These are phyloP conservation scores for Ziziphus jujuba DNA, from an alignment of 306 rosid genomes.

Conservation along the genomic window DNA sequence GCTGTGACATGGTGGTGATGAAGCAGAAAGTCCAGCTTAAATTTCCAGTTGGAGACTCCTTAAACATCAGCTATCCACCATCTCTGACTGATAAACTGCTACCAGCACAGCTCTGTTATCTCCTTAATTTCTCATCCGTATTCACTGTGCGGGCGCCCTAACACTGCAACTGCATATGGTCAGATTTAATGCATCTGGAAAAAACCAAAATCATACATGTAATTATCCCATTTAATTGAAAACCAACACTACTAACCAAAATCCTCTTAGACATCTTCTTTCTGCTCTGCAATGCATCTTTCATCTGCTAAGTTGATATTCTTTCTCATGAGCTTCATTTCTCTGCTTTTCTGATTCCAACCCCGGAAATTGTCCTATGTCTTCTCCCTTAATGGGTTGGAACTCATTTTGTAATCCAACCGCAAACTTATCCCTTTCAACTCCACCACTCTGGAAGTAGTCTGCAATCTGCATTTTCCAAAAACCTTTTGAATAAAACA, in stretches of 20 bases:
- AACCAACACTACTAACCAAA: neutral
- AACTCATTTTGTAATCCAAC: constrained; percentile 68
- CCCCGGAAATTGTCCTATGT: constrained; percentile 81
- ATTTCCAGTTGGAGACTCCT: no score
- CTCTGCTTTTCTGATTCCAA: constrained; percentile 36
- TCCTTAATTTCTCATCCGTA: no score
- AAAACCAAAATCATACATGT: no score
- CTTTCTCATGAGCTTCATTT: constrained; percentile 22
- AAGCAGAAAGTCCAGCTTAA: no score
- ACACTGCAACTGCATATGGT: no score
- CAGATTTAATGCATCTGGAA: no score
- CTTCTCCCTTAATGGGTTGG: constrained; percentile 63
- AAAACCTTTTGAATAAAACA: neutral
- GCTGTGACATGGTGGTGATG: no score
- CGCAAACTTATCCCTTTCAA: constrained; percentile 51
- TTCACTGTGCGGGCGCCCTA: no score
- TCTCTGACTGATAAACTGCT: no score
- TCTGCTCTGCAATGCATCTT: neutral
- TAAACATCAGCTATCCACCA: no score
- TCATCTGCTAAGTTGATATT: constrained; percentile 41
- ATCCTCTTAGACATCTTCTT: neutral
- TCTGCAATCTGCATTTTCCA: constrained; percentile 66
- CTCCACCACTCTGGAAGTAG: constrained; percentile 49
- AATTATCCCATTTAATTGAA: no score
- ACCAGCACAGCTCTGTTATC: no score